Conservation (phyloP, 176 grass and related monocot genomes). For the Avena sativa region DNA sequence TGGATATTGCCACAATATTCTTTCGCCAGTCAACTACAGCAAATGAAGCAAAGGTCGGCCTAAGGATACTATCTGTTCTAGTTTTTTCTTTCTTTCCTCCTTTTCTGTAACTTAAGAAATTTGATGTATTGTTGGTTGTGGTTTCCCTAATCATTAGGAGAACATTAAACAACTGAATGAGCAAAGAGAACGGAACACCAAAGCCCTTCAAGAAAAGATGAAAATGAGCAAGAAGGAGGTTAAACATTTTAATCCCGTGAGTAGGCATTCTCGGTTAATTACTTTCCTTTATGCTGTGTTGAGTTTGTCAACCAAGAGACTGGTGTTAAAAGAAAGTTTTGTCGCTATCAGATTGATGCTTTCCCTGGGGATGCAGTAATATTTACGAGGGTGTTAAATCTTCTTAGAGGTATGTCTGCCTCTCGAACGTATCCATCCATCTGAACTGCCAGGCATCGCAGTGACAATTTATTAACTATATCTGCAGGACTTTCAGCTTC, state of each 20-base stretch:
- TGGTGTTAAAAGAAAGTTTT: constrained; percentile 26
- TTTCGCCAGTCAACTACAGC: constrained; percentile 79
- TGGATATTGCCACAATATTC: constrained; percentile 84
- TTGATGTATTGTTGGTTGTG: too few species aligned
- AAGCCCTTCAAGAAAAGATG: constrained; percentile 79
- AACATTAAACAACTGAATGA: constrained; percentile 77
- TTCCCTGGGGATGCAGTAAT: constrained; percentile 98
- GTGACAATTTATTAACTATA: constrained; percentile 23
- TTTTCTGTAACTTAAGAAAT: too few species aligned
- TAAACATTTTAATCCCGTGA: constrained; percentile 88
- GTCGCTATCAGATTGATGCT: constrained; percentile 80
- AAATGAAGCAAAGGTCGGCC: constrained; percentile 65
- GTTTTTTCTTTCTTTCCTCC: too few species aligned
- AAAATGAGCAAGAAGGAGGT: constrained; percentile 82
- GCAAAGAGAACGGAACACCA: constrained; percentile 82
- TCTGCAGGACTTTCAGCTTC: constrained; percentile 84
- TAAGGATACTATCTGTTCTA: too few species aligned
- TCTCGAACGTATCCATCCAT: constrained; percentile 35
- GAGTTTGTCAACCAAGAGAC: neutral
- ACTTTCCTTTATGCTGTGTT: constrained; percentile 28
- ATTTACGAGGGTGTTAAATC: constrained; percentile 93
- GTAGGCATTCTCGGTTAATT: constrained; percentile 35
- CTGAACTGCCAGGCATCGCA: neutral
- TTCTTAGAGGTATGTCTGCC: constrained; percentile 84
- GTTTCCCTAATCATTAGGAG: constrained; percentile 23